A percentile compares a stretch with the other conserved stretches of the same genome.
phyloP scores from a whole-genome alignment of 495 filamentous ascomycete genomes.

The Neurospora sublineolata region DNA sequence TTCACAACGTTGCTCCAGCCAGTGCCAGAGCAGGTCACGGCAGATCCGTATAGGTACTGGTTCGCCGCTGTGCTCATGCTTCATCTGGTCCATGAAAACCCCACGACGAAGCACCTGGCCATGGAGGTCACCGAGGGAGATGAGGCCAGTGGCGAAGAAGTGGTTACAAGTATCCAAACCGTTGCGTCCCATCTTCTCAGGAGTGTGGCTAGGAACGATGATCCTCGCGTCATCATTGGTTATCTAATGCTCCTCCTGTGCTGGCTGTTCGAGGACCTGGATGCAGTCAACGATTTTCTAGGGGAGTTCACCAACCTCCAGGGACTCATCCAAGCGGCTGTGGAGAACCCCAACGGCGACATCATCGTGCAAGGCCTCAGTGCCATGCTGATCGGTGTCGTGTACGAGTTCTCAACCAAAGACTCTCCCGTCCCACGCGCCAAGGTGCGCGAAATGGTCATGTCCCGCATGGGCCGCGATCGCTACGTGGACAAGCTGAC shows the following conservation, averaged over 20 bases:
- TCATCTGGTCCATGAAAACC: conserved; percentile 76
- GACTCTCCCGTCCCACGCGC: conserved; percentile 83
- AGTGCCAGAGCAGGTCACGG: conserved; percentile 41
- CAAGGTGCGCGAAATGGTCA: conserved; percentile 70
- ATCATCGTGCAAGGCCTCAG: conserved; percentile 68
- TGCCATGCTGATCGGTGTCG: conserved; percentile 70
- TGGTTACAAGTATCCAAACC: conserved; percentile 84
- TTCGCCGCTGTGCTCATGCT: conserved; percentile 84
- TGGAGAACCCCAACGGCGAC: conserved; percentile 50
- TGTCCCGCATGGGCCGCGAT: conserved; percentile 70
- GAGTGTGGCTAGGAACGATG: conserved; percentile 58
- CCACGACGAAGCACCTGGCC: conserved; percentile 65
- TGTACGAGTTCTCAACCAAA: conserved; percentile 96
- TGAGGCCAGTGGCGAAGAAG: conserved; percentile 83
- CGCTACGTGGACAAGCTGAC: conserved; percentile 80
- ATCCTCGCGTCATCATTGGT: conserved; percentile 70
- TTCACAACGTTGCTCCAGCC: conserved; percentile 66
- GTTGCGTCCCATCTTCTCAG: conserved; percentile 68
- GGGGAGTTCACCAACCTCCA: conserved; percentile 90
- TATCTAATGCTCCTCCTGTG: conserved; percentile 88
- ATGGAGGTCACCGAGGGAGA: conserved; percentile 82
- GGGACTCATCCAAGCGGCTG: conserved; percentile 55
- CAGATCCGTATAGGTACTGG: conserved; percentile 84
- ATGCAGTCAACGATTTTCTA: conserved; percentile 87
- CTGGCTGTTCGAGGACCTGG: conserved; percentile 87